Evolutionary conservation across 2,329 filamentous ascomycete species (phyloP).

Genomic region (Colletotrichum sp.): DNA sequence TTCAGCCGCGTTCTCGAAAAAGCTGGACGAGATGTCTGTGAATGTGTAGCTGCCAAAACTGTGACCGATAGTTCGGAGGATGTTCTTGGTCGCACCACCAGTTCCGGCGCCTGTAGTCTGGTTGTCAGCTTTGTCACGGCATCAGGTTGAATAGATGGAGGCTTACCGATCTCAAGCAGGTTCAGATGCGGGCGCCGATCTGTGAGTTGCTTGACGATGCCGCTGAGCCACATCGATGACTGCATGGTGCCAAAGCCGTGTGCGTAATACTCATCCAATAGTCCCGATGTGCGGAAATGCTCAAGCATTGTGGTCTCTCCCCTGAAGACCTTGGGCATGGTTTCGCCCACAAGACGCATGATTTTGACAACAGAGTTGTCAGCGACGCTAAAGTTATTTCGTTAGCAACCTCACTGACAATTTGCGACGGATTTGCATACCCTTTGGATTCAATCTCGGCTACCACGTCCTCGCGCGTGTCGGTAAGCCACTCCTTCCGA

Average conservation of each 20-base stretch:
- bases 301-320: constrained; percentile 40
- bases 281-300: constrained; percentile 35
- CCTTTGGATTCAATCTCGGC: neutral
- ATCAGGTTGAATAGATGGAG: neutral
- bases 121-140: neutral
- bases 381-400: neutral
- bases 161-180: neutral
- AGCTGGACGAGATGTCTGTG: constrained; percentile 26
- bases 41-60: constrained; percentile 23
- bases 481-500: constrained; percentile 18
- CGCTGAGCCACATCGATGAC: constrained; percentile 38
- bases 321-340: constrained; percentile 34
- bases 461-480: neutral
- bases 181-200: neutral
- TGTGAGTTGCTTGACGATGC: constrained; percentile 31
- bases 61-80: constrained; percentile 9
- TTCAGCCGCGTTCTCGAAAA: constrained; percentile 27
- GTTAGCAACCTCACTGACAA: neutral
- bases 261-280: constrained; percentile 38
- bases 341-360: neutral
- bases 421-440: neutral
- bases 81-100: constrained; percentile 30
- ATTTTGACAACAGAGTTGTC: neutral
- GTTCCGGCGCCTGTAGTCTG: constrained; percentile 42
- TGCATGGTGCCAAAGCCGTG: constrained; percentile 24